Base-by-base conservation (phyloP, 2,329 filamentous ascomycete genomes). In the Cercospora sesami region DNA sequence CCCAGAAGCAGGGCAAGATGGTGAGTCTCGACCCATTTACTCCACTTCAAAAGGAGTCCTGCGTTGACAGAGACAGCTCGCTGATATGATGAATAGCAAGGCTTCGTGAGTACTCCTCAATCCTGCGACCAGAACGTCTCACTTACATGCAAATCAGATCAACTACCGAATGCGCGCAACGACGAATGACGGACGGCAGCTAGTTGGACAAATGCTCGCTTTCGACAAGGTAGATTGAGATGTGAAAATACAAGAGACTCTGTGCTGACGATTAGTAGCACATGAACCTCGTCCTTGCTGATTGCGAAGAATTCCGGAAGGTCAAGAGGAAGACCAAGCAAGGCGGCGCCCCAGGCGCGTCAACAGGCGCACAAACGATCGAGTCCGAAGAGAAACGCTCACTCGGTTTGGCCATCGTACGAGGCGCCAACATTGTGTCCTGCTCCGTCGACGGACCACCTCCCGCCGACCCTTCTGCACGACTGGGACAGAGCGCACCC, bases 101-200 rank as follows among this genome's bases (percentile, higher is more conserved):
- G 89, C 79, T 83, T 89, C 79, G 87, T 89, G 85, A 83, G 86
- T 82, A 68, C 68, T 72, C 73, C 72, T 66, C 55, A 58, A 68
- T 59, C 58, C 51, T 23, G 18, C 28, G 23, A 64, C 8, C 26
- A 12, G 5, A 31, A 21, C 30, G 63, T 26, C 42, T 59, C 64
- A 69, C 73, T 74, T 69, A 76, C 69, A 68, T 10, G 51, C 33
- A 26, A 28, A 55, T 23, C 72, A 98, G 95, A 96, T 99, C 87
- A 98, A 99, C 85, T 98, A 96, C 86, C 93, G 94, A 82, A 98
- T 99, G 94, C 91, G 94, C 79, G 91, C 97, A 73, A 98, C 94
- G 66, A 87, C 99, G 80, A 93, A 92, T 78, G 95, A 99, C 83
- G 93, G 93, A 73, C 90, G 95, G 78, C 93, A 97, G 81, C 96